Evolutionary conservation across 2,329 filamentous ascomycete genomes (phyloP).

Genomic region (Stagonosporopsis chrysanthemi): DNA sequence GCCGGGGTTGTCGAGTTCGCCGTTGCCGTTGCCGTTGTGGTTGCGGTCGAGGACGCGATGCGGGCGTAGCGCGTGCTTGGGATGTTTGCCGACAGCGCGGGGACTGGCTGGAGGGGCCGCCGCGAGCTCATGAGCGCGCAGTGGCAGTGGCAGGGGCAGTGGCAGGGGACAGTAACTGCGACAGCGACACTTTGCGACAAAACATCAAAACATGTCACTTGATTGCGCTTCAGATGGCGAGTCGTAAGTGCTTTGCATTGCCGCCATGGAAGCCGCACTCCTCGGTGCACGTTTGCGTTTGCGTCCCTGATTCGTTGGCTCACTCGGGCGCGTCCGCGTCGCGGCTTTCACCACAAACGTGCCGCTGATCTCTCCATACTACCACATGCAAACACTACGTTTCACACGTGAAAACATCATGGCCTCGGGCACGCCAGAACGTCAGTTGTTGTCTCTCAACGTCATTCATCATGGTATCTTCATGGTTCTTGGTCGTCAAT

Average conservation of each 20-base stretch:
- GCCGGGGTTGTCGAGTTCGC: conserved; percentile 21
- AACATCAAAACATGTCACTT: too few relatives aligned
- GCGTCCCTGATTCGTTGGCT: conserved; percentile 7
- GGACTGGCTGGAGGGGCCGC: conserved; percentile 42
- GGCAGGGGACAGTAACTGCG: too few relatives aligned
- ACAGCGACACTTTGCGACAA: too few relatives aligned
- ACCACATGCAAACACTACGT: neutral
- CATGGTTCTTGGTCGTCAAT: conserved; percentile 47
- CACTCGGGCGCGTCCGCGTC: conserved; percentile 27
- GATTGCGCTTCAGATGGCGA: too few relatives aligned
- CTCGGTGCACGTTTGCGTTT: too few relatives aligned
- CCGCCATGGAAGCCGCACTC: too few relatives aligned
- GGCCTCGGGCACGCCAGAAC: neutral
- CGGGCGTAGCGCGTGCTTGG: conserved; percentile 35
- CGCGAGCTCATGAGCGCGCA: conserved; percentile 44
- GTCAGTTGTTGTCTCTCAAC: neutral
- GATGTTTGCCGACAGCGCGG: conserved; percentile 40
- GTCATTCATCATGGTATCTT: conserved; percentile 8
- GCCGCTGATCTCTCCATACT: neutral
- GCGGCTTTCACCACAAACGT: conserved; percentile 26
- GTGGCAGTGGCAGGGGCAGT: neutral
- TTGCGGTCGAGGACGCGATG: conserved; percentile 20
- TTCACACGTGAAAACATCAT: too few relatives aligned
- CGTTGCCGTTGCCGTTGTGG: neutral
- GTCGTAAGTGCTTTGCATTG: too few relatives aligned